These are phyloP conservation scores for Raphidocelis subcapitata DNA, from an alignment of 139 green algal genomes.

Conservation along the genomic window DNA sequence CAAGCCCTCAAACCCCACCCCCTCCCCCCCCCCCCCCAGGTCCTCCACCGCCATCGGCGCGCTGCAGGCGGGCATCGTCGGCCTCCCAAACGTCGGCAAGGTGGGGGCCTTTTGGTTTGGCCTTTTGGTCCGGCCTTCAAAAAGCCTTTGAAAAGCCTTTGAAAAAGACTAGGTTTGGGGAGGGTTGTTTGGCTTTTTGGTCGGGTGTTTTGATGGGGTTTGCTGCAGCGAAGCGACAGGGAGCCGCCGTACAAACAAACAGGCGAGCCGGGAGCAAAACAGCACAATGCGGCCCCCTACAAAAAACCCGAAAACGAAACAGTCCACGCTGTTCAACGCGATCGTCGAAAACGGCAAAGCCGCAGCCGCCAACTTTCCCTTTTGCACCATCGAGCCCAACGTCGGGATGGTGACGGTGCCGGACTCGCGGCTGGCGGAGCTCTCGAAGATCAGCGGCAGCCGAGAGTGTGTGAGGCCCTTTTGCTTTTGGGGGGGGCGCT, in stretches of 20 bases:
- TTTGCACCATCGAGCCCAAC: conserved; percentile 96
- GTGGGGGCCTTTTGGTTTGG: conserved; percentile 33
- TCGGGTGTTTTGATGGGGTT: too few species aligned
- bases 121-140: too few species aligned
- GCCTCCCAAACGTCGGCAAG: conserved; percentile 98
- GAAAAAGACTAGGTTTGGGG: too few species aligned
- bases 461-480: conserved; percentile 56
- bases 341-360: conserved; percentile 92
- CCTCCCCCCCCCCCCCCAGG: background rate
- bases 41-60: conserved; percentile 13
- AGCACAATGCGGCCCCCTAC: background rate
- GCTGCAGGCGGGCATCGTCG: conserved; percentile 85
- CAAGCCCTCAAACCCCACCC: conserved; percentile 21
- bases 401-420: conserved; percentile 74
- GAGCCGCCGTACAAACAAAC: too few species aligned
- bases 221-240: too few species aligned
- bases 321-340: conserved; percentile 99
- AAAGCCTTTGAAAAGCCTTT: too few species aligned
- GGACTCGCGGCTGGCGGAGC: conserved; percentile 59
- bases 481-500: too few species aligned
- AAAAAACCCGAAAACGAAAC: conserved; percentile 13
- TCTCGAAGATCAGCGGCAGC: conserved; percentile 67
- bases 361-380: conserved; percentile 96
- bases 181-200: too few species aligned
- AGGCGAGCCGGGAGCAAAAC: background rate